Evolutionary conservation across 495 filamentous ascomycete species (phyloP).

Genomic region (Podospora sp.): DNA sequence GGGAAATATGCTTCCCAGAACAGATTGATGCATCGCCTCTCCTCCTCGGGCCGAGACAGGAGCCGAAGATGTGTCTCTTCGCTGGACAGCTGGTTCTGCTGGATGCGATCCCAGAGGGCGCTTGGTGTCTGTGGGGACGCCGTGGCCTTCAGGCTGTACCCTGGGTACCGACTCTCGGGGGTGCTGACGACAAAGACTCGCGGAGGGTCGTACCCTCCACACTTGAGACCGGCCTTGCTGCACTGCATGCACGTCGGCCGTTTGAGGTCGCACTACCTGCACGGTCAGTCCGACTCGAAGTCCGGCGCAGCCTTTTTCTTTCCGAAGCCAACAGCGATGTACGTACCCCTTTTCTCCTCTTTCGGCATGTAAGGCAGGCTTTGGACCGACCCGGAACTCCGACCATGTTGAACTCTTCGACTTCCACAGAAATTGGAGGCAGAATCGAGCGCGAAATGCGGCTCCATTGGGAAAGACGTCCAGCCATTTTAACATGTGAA

Average conservation of each 20-base stretch:
- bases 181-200: constrained; percentile 8
- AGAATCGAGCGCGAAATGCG: neutral
- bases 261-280: neutral
- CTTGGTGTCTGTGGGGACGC: neutral
- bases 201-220: neutral
- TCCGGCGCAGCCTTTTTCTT: no score
- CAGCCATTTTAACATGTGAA: neutral
- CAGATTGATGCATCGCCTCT: constrained; percentile 22
- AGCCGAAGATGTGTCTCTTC: neutral
- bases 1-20: constrained; percentile 30
- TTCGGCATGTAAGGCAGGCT: constrained; percentile 10
- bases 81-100: neutral
- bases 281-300: no score
- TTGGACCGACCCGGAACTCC: constrained; percentile 14
- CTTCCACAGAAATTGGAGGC: neutral
- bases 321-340: neutral
- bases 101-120: neutral
- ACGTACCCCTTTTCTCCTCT: constrained; percentile 12
- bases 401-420: constrained; percentile 2
- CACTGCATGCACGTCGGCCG: neutral
- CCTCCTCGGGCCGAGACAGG: constrained; percentile 12
- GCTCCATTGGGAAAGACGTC: neutral
- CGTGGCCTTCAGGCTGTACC: neutral
- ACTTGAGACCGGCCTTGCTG: neutral
- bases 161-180: neutral